phyloP scores from a whole-genome alignment of 495 filamentous ascomycete species.

The Neurospora pannonica region DNA sequence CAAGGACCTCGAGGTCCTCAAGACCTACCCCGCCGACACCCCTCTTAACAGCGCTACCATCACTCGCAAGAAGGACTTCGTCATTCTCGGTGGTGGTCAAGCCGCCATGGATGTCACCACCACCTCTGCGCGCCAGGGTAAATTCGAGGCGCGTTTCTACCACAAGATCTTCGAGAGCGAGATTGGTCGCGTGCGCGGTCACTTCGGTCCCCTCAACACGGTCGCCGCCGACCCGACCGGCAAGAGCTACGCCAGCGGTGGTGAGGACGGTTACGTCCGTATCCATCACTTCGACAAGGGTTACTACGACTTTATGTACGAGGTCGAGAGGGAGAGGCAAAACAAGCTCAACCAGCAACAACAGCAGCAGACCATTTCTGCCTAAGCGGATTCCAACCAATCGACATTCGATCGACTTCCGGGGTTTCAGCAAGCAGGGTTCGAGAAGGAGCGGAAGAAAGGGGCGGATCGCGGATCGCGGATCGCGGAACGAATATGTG shows the following conservation, averaged over 20 bases:
- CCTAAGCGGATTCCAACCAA: neutral
- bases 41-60: conserved; percentile 91
- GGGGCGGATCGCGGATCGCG: neutral
- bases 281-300: conserved; percentile 97
- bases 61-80: conserved; percentile 89
- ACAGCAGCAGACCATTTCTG: neutral
- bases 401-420: neutral
- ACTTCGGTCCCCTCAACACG: conserved; percentile 83
- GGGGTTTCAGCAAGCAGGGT: neutral
- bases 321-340: conserved; percentile 70
- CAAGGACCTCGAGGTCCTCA: conserved; percentile 78
- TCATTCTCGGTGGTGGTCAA: conserved; percentile 95
- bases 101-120: conserved; percentile 99
- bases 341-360: conserved; percentile 13
- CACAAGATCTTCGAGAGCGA: conserved; percentile 99
- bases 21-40: conserved; percentile 89
- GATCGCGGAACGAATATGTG: neutral
- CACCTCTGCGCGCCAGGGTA: conserved; percentile 84
- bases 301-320: conserved; percentile 98
- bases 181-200: conserved; percentile 89
- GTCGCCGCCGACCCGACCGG: conserved; percentile 84
- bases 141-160: conserved; percentile 98
- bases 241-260: conserved; percentile 83
- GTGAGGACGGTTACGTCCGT: conserved; percentile 97
- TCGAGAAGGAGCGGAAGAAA: neutral